These are phyloP conservation scores for Omphalotus guepiniiformis DNA, from an alignment of 768 basidiomycete species.

Conservation along the genomic window DNA sequence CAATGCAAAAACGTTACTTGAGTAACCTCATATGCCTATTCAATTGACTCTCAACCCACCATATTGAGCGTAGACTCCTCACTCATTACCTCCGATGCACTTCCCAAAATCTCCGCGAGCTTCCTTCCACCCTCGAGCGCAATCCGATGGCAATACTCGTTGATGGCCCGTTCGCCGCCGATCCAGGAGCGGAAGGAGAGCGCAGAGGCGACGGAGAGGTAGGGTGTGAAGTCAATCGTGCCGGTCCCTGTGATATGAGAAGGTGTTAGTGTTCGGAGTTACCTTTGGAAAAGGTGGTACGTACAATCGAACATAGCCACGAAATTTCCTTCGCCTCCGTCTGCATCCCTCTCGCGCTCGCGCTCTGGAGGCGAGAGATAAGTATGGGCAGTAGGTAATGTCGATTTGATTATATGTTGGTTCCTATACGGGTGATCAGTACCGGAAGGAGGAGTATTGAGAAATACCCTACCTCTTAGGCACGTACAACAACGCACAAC, in stretches of 20 bases:
- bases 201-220: constrained; percentile 54
- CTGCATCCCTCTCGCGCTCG: no score
- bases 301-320: constrained; percentile 49
- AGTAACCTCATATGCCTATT: not conserved
- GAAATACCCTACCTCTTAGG: constrained; percentile 25
- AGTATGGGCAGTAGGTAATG: constrained; percentile 50
- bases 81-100: constrained; percentile 60
- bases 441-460: not conserved
- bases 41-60: constrained; percentile 45
- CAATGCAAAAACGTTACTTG: not conserved
- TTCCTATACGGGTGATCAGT: constrained; percentile 37
- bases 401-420: constrained; percentile 55
- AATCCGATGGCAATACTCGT: constrained; percentile 62
- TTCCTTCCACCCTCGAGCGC: constrained; percentile 62
- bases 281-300: constrained; percentile 14
- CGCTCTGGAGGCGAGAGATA: constrained; percentile 48
- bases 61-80: constrained; percentile 60
- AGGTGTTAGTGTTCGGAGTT: not conserved
- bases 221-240: constrained; percentile 52
- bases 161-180: constrained; percentile 74
- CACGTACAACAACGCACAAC: constrained; percentile 43
- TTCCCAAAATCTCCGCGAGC: constrained; percentile 59
- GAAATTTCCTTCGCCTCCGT: constrained; percentile 42
- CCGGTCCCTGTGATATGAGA: no score
- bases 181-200: constrained; percentile 68